phyloP scores from a whole-genome alignment of 371 early-diverging fungal species.

The Paraphysoderma sedebokerense region DNA sequence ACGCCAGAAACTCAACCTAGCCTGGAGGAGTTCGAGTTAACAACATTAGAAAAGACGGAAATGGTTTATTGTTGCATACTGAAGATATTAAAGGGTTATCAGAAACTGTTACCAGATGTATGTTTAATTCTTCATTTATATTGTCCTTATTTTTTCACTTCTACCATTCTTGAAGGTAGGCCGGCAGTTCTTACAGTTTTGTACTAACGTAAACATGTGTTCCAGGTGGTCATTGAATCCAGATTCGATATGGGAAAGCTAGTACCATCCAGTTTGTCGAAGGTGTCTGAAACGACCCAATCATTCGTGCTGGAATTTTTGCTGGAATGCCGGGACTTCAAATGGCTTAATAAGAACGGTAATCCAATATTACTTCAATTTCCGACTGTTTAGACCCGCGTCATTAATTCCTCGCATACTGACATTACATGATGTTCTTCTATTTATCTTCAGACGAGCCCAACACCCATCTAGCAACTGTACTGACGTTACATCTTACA shows the following conservation, averaged over 20 bases:
- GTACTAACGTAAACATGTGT: conserved; percentile 46
- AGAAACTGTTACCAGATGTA: too few species aligned
- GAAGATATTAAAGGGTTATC: too few species aligned
- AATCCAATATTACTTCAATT: conserved; percentile 12
- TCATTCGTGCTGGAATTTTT: conserved; percentile 40
- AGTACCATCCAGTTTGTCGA: conserved; percentile 41
- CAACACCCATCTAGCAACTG: conserved; percentile 33
- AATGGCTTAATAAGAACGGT: conserved; percentile 42
- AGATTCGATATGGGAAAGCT: conserved; percentile 56
- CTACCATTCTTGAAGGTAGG: too few species aligned
- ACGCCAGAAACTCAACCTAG: too few species aligned
- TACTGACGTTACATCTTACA: conserved; percentile 34
- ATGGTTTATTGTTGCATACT: too few species aligned
- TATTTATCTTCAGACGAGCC: conserved; percentile 19
- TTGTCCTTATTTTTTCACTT: too few species aligned
- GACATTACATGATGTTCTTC: not conserved
- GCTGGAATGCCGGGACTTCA: conserved; percentile 36
- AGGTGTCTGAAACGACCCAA: conserved; percentile 31
- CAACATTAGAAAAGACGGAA: too few species aligned
- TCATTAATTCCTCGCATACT: not conserved
- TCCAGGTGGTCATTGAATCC: conserved; percentile 42
- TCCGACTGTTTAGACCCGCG: not conserved
- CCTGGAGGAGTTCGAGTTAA: too few species aligned
- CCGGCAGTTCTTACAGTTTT: too few species aligned
- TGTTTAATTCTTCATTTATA: too few species aligned